Evolutionary conservation across 2,329 filamentous ascomycete genomes (phyloP).

Genomic region (Sporothrix curviconia): DNA sequence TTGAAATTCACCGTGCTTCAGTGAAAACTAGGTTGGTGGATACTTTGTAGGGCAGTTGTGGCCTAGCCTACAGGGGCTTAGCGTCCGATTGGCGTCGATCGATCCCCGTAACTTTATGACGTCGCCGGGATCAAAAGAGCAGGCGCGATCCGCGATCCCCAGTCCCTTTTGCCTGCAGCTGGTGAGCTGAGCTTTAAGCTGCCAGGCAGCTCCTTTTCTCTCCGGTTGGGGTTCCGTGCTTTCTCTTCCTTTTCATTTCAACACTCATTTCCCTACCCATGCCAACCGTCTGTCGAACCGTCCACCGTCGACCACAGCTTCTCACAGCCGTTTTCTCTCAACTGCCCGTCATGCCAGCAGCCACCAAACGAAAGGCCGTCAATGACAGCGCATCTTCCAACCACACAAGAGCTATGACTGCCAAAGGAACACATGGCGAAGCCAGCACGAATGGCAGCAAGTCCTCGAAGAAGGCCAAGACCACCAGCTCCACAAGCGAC

Average conservation of each 20-base stretch:
- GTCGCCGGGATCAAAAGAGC: not conserved
- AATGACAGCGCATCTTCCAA: not conserved
- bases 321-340: not conserved
- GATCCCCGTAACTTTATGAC: not conserved
- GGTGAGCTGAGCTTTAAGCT: too few species aligned
- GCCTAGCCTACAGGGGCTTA: not conserved
- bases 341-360: not conserved
- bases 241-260: not conserved
- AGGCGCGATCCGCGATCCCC: slow-evolving; percentile 8
- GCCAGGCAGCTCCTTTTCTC: not conserved
- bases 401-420: not conserved
- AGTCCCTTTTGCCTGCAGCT: too few species aligned
- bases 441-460: not conserved
- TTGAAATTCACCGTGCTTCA: too few species aligned
- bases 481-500: not conserved
- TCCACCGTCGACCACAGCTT: not conserved
- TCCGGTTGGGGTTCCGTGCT: not conserved
- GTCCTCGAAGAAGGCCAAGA: not conserved
- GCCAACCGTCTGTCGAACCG: not conserved
- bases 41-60: too few species aligned
- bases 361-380: too few species aligned
- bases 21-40: too few species aligned
- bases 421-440: not conserved
- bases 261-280: not conserved
- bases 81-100: not conserved